Evolutionary conservation across 805 yeast genomes (phyloP), one percentile per base, ranked within the genome.

Genomic region (Metschnikowia aberdeeniae): DNA sequence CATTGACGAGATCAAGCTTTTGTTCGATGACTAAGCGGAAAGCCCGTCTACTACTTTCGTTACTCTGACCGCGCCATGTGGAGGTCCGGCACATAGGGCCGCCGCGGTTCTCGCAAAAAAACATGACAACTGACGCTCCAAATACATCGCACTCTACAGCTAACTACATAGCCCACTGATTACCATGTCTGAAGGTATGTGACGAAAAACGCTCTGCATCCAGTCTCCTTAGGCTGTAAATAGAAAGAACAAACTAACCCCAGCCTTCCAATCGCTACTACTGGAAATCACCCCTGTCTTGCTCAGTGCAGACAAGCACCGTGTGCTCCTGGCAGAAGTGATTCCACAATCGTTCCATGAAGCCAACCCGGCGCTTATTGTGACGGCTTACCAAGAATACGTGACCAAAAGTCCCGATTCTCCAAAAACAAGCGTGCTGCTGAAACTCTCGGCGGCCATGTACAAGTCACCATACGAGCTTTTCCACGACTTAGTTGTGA

Each of bases 1-100:
- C 57, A 79, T 84, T 29, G 89, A 85, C 53, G 92, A 86, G 53
- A 80, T 85, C 45, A 79, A 83, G 62, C 75, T 78, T 63, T 67
- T 85, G 46, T 84, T 86, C 52, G 82, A 78, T 39, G 78, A 70
- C 32, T 64, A 45, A 52, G 19, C 19, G 34, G 31, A n/a, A 6
- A 5, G 6, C 26, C 8, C 2, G 26, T 22, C 26, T 7, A 22
- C 8, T 4, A 6, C 14, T 24, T 17, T 6, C 14, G 11, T 13
- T 5, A 28, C 24, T 11, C 6, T 0, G 6, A 36, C 6, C 26
- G 39, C 22, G 17, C 22, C 17, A 35, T 14, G 19, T n/a, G 17
- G 28, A 31, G 20, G 13, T 20, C 39, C 40, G 22, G 44, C 35
- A 35, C 22, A 24, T 2, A 28, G 3, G 1, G 7, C 34, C 33